Conservation (phyloP, 345 rosid genomes). For the Orychophragmus violaceus region DNA sequence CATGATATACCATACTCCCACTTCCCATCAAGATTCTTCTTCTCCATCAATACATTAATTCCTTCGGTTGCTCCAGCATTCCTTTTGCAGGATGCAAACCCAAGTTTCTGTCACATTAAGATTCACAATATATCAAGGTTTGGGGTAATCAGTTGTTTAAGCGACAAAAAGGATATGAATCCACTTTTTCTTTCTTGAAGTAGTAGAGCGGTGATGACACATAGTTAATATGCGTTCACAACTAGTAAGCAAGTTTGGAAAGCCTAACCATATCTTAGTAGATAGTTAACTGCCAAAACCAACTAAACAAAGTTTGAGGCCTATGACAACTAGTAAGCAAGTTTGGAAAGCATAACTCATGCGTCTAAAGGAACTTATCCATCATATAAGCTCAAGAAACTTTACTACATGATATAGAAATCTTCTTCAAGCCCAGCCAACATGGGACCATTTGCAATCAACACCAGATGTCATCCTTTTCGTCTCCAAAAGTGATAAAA, state of each 20-base stretch:
- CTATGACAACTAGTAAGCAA: neutral
- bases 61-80: conserved; percentile 83
- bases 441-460: neutral
- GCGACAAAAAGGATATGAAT: neutral
- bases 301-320: neutral
- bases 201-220: neutral
- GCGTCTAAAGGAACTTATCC: neutral
- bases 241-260: neutral
- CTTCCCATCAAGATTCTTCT: conserved; percentile 67
- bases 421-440: neutral
- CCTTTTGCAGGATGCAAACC: conserved; percentile 86
- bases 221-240: neutral
- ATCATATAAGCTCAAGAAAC: conserved; percentile 7
- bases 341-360: neutral
- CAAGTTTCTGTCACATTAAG: conserved; percentile 61
- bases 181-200: neutral
- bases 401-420: neutral
- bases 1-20: conserved; percentile 96
- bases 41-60: conserved; percentile 77
- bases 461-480: neutral
- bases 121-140: neutral
- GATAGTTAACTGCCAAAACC: neutral
- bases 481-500: neutral
- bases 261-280: neutral
- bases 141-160: neutral